A percentile compares a stretch with the other conserved stretches of the same genome.
phyloP scores from a whole-genome alignment of 768 basidiomycete species.

The Crepidotus variabilis region DNA sequence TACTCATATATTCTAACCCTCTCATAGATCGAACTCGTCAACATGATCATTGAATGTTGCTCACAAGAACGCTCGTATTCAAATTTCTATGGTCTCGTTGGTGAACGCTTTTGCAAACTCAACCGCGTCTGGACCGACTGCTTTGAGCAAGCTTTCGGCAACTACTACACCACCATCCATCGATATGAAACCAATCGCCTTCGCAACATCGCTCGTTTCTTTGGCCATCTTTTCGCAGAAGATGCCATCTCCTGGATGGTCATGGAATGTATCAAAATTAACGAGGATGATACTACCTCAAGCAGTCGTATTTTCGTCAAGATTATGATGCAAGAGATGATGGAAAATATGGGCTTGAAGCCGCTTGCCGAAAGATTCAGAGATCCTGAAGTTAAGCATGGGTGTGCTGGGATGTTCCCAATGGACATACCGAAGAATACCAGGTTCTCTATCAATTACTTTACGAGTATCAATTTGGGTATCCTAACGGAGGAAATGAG shows the following conservation, averaged over 20 bases:
- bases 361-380: conserved; percentile 84
- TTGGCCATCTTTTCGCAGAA: conserved; percentile 84
- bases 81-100: conserved; percentile 94
- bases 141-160: conserved; percentile 82
- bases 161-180: conserved; percentile 95
- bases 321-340: conserved; percentile 93
- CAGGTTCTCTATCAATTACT: conserved; percentile 95
- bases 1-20: background rate
- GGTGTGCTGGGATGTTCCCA: conserved; percentile 88
- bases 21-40: conserved; percentile 82
- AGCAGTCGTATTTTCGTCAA: conserved; percentile 97
- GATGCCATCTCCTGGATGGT: conserved; percentile 91
- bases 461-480: conserved; percentile 92
- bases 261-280: conserved; percentile 83
- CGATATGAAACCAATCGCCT: conserved; percentile 98
- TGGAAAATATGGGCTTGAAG: conserved; percentile 90
- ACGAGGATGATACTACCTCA: conserved; percentile 96
- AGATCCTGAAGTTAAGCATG: conserved; percentile 74
- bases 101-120: conserved; percentile 95
- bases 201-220: conserved; percentile 95
- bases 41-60: conserved; percentile 99
- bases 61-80: conserved; percentile 98
- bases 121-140: conserved; percentile 92
- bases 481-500: conserved; percentile 94
- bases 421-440: conserved; percentile 96